Evolutionary conservation across 805 yeast genomes (phyloP), one percentile per base, ranked within the genome.

Genomic region (Saturnispora dispora): DNA sequence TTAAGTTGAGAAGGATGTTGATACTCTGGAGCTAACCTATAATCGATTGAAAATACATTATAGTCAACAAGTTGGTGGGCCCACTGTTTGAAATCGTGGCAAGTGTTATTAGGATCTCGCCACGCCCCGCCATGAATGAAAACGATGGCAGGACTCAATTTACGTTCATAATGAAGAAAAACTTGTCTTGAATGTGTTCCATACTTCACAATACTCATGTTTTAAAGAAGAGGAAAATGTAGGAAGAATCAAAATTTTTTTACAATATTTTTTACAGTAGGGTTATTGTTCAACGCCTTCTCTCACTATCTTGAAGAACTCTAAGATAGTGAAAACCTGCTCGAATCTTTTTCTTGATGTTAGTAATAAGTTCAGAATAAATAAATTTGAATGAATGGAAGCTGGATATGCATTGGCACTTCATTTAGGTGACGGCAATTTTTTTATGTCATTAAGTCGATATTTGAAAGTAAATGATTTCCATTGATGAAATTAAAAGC

Each of bases 101-200:
- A 74, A 0, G 89, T 82, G 60, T 83, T 82, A 3, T 55, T 62
- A 1, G 81, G 78, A 60, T 85, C 95, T 54, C 87, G 72, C 96
- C 96, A 88, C 0, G 89, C 95, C 0, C 96, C 96, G 1, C 96
- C 96, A 65, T 88, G 96, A 39, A 88, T 74, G 57, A 80, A 82
- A 0, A 86, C 73, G 3, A 49, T 9, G 6, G n/a, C 33, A 3
- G 43, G 15, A 4, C 10, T 39, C 5, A 5, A 36, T 15, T n/a
- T 11, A 17, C 27, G 43, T 30, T 44, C 37, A 42, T 37, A 30
- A 11, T 40, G 28, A 23, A 40, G 44, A 15, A 20, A 27, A 5
- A 30, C 23, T 11, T 40, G 50, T 18, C 27, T 7, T 9, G 41
- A 15, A 25, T 40, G 37, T 10, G 30, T 13, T 18, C 33, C 41